Base-by-base conservation (phyloP, 768 basidiomycete species). In the Lyophyllum shimeji region DNA sequence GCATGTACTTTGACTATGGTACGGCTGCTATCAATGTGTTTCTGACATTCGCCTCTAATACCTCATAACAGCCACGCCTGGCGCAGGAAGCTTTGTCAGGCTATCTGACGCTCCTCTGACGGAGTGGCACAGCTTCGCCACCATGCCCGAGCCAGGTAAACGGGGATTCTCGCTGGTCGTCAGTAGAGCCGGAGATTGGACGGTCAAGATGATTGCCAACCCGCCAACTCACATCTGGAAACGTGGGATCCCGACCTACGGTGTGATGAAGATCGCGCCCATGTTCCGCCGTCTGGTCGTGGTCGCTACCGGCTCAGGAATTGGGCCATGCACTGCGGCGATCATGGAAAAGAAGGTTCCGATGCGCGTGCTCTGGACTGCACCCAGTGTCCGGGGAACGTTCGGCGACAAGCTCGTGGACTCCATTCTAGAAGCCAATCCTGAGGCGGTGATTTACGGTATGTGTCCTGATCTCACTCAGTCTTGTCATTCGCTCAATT, bases 51-150 rank as follows among this genome's bases (percentile, higher is more conserved):
- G 3, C 25, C 12, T 39, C 21, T 50, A 27, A 53, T 13, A 53
- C 39, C 29, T 29, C 12, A 9, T 18, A 13, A 23, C 23, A 81
- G 78, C 69, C 20, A 78, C 76, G 0, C 77, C 80, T 15, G 73
- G 74, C 52, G 64, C 80, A 40, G 80, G 79, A 47, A 78, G 74
- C 57, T 81, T 79, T 61, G 75, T 75, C 25, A 74, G 79, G 37
- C 66, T 79, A 52, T 75, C 78, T 3, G 74, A 78, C 31, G 69
- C 70, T 52, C 83, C 83, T 23, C 71, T 82, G 42, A 67, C 77
- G 42, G 83, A 85, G 66, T 84, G 83, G 82, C 83, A 84, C 59
- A 76, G 79, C 4, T 84, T 84, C 63, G 83, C 82, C 6, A 81
- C 80, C 9, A 74, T 85, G 40, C 71, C 82, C 1, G 76, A 76